Evolutionary conservation across 2,329 filamentous ascomycete species (phyloP).

Genomic region (Colletotrichum sp.): DNA sequence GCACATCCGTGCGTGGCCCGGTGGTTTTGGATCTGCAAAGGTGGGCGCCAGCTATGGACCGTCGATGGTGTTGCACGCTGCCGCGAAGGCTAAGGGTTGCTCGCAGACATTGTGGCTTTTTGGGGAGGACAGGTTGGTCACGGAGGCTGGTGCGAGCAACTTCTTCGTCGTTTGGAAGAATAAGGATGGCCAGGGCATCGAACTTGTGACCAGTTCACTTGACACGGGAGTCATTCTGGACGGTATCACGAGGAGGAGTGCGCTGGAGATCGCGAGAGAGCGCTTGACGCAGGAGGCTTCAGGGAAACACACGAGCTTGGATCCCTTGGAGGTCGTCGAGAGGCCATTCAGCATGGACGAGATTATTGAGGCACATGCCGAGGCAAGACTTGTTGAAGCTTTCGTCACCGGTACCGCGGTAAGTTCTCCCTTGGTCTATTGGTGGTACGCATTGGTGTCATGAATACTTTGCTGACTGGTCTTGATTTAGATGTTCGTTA

Average conservation of each 20-base stretch:
- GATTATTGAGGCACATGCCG: constrained; percentile 72
- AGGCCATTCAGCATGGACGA: constrained; percentile 82
- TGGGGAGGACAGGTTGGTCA: constrained; percentile 59
- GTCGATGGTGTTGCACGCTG: constrained; percentile 57
- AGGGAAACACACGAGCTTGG: constrained; percentile 40
- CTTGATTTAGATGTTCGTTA: constrained; percentile 67
- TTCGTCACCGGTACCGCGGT: constrained; percentile 89
- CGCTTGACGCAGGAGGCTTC: constrained; percentile 58
- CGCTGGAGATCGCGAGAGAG: constrained; percentile 74
- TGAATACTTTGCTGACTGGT: constrained; percentile 15
- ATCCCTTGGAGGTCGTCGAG: constrained; percentile 67
- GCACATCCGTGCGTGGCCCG: constrained; percentile 41
- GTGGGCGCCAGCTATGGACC: constrained; percentile 70
- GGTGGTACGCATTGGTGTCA: not conserved
- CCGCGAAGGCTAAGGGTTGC: constrained; percentile 57
- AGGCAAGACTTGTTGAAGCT: constrained; percentile 81
- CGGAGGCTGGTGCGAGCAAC: constrained; percentile 67
- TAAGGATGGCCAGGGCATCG: constrained; percentile 50
- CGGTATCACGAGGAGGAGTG: constrained; percentile 81
- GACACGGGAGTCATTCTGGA: constrained; percentile 85
- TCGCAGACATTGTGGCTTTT: constrained; percentile 70
- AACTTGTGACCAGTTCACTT: constrained; percentile 84
- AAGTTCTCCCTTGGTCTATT: constrained; percentile 40
- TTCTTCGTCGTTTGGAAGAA: constrained; percentile 64
- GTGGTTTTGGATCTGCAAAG: constrained; percentile 67